Conservation (phyloP, 1,139 yeast genomes). For the Saccharomyces pastorianus region DNA sequence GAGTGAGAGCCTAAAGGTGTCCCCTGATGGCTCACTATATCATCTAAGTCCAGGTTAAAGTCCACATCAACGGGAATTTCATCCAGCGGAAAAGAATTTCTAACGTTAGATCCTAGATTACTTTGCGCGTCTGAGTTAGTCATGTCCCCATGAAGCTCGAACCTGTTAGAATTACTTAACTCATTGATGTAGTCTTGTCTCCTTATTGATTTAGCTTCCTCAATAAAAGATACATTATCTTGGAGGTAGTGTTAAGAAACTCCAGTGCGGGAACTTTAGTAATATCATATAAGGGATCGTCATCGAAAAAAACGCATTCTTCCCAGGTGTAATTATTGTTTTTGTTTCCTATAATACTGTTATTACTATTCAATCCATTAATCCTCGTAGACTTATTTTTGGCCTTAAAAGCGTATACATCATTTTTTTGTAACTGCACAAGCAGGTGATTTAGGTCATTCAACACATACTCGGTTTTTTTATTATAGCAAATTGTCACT, state of each 20-base stretch:
- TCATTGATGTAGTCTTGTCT: conserved; percentile 26
- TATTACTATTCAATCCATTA: conserved; percentile 2
- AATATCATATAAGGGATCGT: conserved; percentile 25
- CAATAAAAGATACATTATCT: neutral
- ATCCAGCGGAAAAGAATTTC: conserved; percentile 5
- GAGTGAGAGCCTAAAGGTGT: conserved; percentile 8
- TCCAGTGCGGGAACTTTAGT: conserved; percentile 13
- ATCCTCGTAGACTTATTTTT: neutral
- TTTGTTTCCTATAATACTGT: neutral
- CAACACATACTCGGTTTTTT: conserved; percentile 27
- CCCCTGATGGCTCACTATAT: conserved; percentile 23
- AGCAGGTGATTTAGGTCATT: conserved; percentile 20
- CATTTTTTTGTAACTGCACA: conserved; percentile 19
- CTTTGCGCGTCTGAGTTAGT: conserved; percentile 6
- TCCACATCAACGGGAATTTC: conserved; percentile 23
- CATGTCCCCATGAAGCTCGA: conserved; percentile 3
- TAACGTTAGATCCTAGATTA: neutral
- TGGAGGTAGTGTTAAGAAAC: conserved; percentile 7
- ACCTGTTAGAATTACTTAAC: conserved; percentile 7
- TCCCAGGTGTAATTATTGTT: neutral
- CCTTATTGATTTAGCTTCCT: conserved; percentile 16
- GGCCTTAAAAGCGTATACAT: neutral
- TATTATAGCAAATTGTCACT: conserved; percentile 27
- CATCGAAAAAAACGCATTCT: conserved; percentile 12
- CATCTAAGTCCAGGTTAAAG: conserved; percentile 26